These are phyloP conservation scores for Durusdinium trenchii DNA, from an alignment of 73 alveolate genomes.

Conservation along the genomic window DNA sequence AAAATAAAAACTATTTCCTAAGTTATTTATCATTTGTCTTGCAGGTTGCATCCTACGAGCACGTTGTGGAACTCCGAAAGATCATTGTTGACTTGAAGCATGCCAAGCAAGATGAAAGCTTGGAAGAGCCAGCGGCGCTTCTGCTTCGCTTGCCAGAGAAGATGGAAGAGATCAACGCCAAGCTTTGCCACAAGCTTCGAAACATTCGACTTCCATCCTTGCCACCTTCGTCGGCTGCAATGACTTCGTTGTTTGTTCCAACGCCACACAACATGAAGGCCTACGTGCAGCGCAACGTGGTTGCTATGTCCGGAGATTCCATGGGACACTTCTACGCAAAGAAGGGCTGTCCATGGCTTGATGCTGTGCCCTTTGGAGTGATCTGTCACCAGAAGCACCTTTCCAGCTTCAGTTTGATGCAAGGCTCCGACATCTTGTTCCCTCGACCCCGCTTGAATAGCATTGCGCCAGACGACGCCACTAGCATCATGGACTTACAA, in stretches of 20 bases:
- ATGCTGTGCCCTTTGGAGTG: not conserved
- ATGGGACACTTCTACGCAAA: not conserved
- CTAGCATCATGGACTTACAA: not conserved
- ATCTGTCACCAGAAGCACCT: not conserved
- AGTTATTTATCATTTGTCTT: too few relatives aligned
- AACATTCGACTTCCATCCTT: not conserved
- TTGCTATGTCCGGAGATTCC: not conserved
- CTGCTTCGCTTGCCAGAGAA: not conserved
- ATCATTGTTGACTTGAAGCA: not conserved
- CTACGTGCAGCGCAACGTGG: not conserved
- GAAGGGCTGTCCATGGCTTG: not conserved
- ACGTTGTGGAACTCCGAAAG: not conserved
- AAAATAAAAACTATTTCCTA: too few relatives aligned
- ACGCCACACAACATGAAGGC: not conserved
- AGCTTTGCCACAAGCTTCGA: not conserved
- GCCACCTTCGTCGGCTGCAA: not conserved
- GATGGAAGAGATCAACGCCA: not conserved
- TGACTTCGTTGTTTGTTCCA: not conserved
- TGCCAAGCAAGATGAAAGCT: constrained; percentile 1
- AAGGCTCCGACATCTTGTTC: not conserved
- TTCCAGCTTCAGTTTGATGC: not conserved
- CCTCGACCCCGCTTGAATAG: not conserved
- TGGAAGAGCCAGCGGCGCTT: constrained; percentile 5
- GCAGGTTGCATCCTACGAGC: not conserved
- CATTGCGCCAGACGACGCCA: not conserved